Evolutionary conservation across 148 eudicot species (phyloP).

Genomic region (Rhododendron mucronatum): DNA sequence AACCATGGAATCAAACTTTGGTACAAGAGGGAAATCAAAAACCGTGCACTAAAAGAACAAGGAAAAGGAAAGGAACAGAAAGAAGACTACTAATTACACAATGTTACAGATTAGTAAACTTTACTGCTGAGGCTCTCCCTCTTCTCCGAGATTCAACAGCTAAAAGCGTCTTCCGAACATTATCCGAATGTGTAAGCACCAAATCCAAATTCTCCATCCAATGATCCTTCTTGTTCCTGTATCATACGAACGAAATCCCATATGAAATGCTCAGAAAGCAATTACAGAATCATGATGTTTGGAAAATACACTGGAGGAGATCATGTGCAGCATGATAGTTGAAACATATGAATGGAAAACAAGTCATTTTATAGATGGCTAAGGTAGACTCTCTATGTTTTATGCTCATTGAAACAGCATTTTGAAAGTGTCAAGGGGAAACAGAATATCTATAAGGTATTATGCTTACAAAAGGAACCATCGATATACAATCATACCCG

Average conservation of each 20-base stretch:
- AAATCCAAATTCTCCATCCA: conserved; percentile 36
- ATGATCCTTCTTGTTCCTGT: conserved; percentile 51
- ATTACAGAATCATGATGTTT: neutral
- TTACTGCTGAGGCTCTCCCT: neutral
- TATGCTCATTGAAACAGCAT: neutral
- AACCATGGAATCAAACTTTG: neutral
- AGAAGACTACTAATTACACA: conserved; percentile 14
- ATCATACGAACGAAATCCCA: neutral
- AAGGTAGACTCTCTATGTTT: neutral
- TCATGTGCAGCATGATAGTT: neutral
- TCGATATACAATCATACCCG: conserved; percentile 36
- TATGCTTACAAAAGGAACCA: neutral
- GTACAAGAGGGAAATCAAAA: neutral
- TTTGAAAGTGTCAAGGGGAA: neutral
- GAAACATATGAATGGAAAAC: neutral
- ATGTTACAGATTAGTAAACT: conserved; percentile 9
- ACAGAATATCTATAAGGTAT: neutral
- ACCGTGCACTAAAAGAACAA: neutral
- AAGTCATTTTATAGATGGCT: neutral
- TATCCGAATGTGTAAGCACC: conserved; percentile 40
- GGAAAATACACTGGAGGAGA: neutral
- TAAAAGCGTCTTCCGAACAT: conserved; percentile 17
- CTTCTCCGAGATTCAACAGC: conserved; percentile 3
- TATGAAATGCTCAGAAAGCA: neutral
- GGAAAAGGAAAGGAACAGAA: neutral